Evolutionary conservation across 306 rosid species (phyloP), one percentile per base, ranked within the genome.

Genomic region (Astragalus glycyphyllos): DNA sequence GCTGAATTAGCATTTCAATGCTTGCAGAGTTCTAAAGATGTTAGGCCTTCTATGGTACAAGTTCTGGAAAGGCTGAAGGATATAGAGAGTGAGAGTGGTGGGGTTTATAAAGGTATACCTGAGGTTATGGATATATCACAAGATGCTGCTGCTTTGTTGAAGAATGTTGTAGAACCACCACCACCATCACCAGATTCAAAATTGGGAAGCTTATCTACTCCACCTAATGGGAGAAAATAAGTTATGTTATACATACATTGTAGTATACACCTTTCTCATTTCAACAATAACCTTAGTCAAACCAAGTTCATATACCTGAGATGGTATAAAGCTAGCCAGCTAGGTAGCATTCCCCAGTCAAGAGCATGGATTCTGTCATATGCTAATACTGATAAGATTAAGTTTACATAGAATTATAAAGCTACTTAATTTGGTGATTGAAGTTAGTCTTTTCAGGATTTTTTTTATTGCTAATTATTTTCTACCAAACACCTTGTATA

Each of bases 1-100:
- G 97, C 97, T 1, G 98, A 94, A 82, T 73, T 94, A 49, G 97
- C 96, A 0, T 89, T 90, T 77, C 90, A 61, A 81, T 94, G 98
- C 70, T 75, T 94, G 79, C 98, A 94, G 64, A 47, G 67, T 59
- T 75, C 72, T 58, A 87, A 86, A 50, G 96, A 90, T 8, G 48
- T 68, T 65, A 85, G 98, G 37, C 98, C 98, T 8, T 69, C 81
- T 1, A 88, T 90, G 98, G 54, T 1, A 1, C 78, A 82, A 53
- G 95, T 90, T 67, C 51, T 83, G 66, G 82, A 83, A 5, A 78
- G 77, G 35, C 76, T 91, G 1, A 76, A 32, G 65, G 80, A 78
- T 44, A 87, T 80, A 78, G 80, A 84, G n/a, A 77, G 67, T 54
- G 62, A 66, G n/a, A 77, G 67, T 54, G 62, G 63, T 58, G 86